phyloP scores from a whole-genome alignment of 306 rosid genomes.

The Herpetospermum pedunculosum region DNA sequence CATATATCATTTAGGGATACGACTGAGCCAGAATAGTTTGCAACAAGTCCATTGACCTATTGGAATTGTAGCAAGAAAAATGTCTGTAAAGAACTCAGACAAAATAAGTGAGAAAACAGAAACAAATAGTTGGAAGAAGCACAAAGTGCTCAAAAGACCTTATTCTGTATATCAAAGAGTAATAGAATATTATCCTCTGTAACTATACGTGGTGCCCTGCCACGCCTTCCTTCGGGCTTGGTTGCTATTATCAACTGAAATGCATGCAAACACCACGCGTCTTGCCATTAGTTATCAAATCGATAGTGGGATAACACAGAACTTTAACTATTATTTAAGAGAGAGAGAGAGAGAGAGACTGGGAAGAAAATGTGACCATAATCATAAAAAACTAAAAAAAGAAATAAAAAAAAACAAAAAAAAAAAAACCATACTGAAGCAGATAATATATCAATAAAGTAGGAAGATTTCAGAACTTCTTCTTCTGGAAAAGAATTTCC shows the following conservation, averaged over 20 bases:
- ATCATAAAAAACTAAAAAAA: not conserved
- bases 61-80: conserved; percentile 9
- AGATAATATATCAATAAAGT: not conserved
- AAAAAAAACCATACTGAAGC: not conserved
- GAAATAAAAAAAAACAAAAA: too few relatives aligned
- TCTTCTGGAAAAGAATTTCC: not conserved
- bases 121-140: conserved; percentile 2
- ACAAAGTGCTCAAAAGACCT: conserved; percentile 39
- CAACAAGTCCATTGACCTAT: conserved; percentile 67
- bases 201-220: conserved; percentile 59
- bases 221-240: conserved; percentile 41
- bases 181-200: conserved; percentile 75
- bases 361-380: not conserved
- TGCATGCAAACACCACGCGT: conserved; percentile 13
- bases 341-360: not conserved
- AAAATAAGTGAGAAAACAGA: not conserved
- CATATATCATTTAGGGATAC: conserved; percentile 79
- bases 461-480: not conserved
- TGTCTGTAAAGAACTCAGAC: not conserved
- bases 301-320: not conserved
- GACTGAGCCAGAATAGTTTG: conserved; percentile 58
- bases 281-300: conserved; percentile 7
- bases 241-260: conserved; percentile 78
- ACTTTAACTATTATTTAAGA: not conserved
- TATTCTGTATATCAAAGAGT: conserved; percentile 76